Base-by-base conservation (phyloP, 2,329 filamentous ascomycete genomes). In the Apiospora saccharicola region DNA sequence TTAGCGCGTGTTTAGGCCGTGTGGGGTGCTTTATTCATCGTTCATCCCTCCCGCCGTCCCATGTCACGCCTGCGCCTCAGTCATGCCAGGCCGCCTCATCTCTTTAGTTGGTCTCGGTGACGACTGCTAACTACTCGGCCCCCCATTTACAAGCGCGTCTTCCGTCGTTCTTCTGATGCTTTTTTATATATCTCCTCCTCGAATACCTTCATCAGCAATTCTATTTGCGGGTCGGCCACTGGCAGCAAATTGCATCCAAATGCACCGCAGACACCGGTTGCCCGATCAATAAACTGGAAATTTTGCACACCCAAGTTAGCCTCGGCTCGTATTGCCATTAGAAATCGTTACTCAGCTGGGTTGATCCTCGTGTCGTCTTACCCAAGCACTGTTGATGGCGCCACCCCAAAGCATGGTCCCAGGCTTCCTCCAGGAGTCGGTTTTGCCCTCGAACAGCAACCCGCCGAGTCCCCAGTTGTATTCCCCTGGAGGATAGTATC, bases 311-410 rank as follows among this genome's bases (percentile, higher is more conserved):
- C 24, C 10, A 30, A 26, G 61, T 70, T 30, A 72, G 71, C 46
- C 37, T 26, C 34, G n/a, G 41, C 41, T 64, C n/a, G 64, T 30
- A 44, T 43, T 26, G 5, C 12, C 43, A 16, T 67, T 26, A n/a
- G 46, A 49, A 30, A 14, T 64, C 49, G 34, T 61, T 43, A 2
- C 7, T 16, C 26, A 14, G 24, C 16, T 34, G 12, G 14, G 13
- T 10, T 22, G 6, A 22, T 22, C 68, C 4, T 14, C n/a, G 2
- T 53, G 22, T 24, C 68, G 24, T 80, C 85, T 75, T 74, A 83
- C 82, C 86, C 86, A 88, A 24, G 82, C 81, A 4, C 85, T 74
- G 76, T 88, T 88, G 14, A 83, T 79, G 72, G 85, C 81, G 0
- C 86, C 86, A 64, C 82, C 79, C 86, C 86, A 88, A 6, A 78